These are phyloP conservation scores for Golubevia pallescens DNA, from an alignment of 1,284 basidiomycete species.

Conservation along the genomic window DNA sequence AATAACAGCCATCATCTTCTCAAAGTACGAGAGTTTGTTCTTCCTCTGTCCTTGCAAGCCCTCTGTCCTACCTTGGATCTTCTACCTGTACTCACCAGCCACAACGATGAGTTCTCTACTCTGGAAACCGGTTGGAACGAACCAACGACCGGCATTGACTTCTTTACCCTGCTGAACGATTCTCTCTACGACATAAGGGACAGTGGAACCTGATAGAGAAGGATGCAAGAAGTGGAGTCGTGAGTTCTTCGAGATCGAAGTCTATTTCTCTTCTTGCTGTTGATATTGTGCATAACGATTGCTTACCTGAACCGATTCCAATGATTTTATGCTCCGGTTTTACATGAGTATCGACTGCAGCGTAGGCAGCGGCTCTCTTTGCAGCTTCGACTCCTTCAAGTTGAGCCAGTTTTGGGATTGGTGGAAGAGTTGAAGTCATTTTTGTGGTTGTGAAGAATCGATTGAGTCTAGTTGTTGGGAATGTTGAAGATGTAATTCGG, in stretches of 20 bases:
- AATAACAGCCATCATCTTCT: too few species aligned
- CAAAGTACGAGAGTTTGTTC: too few species aligned
- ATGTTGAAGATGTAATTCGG: too few species aligned
- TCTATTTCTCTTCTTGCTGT: too few species aligned
- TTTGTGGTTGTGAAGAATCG: too few species aligned
- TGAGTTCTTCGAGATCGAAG: background rate
- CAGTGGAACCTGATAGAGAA: constrained; percentile 77
- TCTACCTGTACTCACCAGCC: constrained; percentile 66
- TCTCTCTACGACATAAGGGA: constrained; percentile 95
- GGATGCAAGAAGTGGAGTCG: background rate
- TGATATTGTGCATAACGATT: too few species aligned
- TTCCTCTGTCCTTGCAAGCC: too few species aligned
- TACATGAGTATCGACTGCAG: constrained; percentile 90
- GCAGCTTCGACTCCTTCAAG: constrained; percentile 70
- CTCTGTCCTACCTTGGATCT: too few species aligned
- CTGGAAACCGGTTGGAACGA: constrained; percentile 77
- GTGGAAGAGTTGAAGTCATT: too few species aligned
- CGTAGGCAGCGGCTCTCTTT: constrained; percentile 89
- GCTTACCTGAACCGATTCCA: constrained; percentile 57
- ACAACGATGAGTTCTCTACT: constrained; percentile 91
- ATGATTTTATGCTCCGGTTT: constrained; percentile 80
- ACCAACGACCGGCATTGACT: constrained; percentile 72
- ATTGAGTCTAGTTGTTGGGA: too few species aligned
- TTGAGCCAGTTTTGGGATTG: too few species aligned
- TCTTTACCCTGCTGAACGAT: constrained; percentile 83